These are phyloP conservation scores for Suillus plorans DNA, from an alignment of 768 basidiomycete species.

Conservation along the genomic window DNA sequence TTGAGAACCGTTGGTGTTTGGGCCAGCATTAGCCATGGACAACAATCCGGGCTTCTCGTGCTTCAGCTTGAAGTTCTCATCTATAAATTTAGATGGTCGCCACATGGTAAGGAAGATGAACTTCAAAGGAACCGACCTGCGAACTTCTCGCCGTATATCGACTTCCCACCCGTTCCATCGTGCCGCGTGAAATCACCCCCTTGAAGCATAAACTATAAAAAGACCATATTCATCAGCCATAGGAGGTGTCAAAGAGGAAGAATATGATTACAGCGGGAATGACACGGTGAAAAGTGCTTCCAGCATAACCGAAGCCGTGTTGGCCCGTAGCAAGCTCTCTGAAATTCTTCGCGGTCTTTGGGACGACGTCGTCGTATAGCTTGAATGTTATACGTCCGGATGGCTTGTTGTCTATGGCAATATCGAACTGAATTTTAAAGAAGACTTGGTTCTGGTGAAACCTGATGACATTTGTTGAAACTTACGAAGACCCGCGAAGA, in stretches of 20 bases:
- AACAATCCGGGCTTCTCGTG: constrained; percentile 67
- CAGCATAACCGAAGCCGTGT: constrained; percentile 71
- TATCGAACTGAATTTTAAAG: constrained; percentile 50
- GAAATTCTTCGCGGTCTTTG: constrained; percentile 79
- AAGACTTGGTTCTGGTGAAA: not conserved
- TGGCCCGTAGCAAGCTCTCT: constrained; percentile 72
- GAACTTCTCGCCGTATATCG: constrained; percentile 63
- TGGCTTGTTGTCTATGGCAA: constrained; percentile 58
- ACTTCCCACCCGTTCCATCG: constrained; percentile 81
- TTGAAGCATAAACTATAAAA: constrained; percentile 72
- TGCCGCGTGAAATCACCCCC: constrained; percentile 82
- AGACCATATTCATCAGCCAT: not conserved
- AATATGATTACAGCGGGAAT: constrained; percentile 51
- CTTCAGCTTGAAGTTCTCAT: constrained; percentile 68
- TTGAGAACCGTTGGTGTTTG: constrained; percentile 80
- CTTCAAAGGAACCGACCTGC: not conserved
- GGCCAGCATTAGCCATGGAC: constrained; percentile 88
- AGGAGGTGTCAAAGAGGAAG: not conserved
- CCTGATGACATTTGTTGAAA: not conserved
- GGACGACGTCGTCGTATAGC: constrained; percentile 81
- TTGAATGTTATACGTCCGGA: constrained; percentile 79
- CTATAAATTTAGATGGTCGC: constrained; percentile 26
- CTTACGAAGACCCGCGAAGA: constrained; percentile 33
- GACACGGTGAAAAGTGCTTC: constrained; percentile 69
- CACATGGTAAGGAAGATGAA: not conserved